Conservation (phyloP, 805 yeast genomes). For the Kluyveromyces nonfermentans region DNA sequence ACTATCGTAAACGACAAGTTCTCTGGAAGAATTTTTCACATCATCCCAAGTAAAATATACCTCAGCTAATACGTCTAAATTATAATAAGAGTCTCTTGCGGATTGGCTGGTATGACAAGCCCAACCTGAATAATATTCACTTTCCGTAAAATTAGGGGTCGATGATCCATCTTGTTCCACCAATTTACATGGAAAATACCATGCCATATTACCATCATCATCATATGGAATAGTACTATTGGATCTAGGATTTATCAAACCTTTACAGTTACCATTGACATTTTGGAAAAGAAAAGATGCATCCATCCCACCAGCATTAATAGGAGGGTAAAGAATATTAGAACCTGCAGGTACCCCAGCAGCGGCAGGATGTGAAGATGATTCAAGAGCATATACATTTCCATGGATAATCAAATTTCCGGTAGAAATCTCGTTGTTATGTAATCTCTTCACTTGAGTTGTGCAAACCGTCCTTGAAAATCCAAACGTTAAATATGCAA, state of each 20-base stretch:
- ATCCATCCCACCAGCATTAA: constrained; percentile 81
- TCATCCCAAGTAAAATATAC: constrained; percentile 90
- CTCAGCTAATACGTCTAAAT: constrained; percentile 53
- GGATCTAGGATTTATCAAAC: constrained; percentile 58
- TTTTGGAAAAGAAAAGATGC: constrained; percentile 81
- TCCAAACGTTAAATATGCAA: constrained; percentile 87
- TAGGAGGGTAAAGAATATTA: constrained; percentile 74
- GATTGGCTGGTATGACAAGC: constrained; percentile 75
- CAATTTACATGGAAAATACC: constrained; percentile 93
- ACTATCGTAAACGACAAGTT: constrained; percentile 83
- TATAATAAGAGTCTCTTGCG: constrained; percentile 64
- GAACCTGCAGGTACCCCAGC: constrained; percentile 65
- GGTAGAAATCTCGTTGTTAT: constrained; percentile 47
- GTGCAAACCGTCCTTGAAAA: constrained; percentile 76
- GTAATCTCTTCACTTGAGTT: constrained; percentile 37
- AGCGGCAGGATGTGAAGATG: constrained; percentile 72
- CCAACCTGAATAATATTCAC: constrained; percentile 67
- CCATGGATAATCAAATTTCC: constrained; percentile 75
- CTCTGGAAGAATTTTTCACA: constrained; percentile 55
- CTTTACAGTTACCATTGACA: constrained; percentile 84
- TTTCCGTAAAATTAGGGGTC: constrained; percentile 47
- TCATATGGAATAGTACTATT: constrained; percentile 64
- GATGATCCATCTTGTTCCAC: constrained; percentile 63
- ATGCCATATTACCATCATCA: constrained; percentile 58
- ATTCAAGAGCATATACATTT: constrained; percentile 59